A percentile compares a stretch with the other conserved stretches of the same genome.
These are phyloP conservation scores for Hypsizygus marmoreus DNA, from an alignment of 768 basidiomycete species.

Conservation along the genomic window DNA sequence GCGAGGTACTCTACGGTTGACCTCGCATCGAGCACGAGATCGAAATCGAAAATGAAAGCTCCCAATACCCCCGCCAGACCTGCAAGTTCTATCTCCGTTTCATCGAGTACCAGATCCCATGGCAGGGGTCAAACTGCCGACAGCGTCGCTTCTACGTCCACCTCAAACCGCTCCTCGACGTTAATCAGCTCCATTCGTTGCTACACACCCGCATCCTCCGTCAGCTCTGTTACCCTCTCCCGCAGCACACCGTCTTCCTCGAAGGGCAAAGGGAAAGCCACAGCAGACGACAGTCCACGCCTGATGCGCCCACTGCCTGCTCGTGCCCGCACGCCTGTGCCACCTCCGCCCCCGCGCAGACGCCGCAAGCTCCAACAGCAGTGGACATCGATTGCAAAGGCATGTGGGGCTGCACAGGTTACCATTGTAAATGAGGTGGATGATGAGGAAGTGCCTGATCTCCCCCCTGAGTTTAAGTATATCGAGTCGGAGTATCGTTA, in stretches of 20 bases:
- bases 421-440: conserved; percentile 42
- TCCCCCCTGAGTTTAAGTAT: conserved; percentile 49
- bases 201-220: background rate
- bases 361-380: conserved; percentile 28
- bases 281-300: too few species aligned
- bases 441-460: conserved; percentile 43
- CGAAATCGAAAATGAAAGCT: too few species aligned
- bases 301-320: background rate
- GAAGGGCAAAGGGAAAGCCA: background rate
- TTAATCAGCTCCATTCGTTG: background rate
- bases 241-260: background rate
- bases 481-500: conserved; percentile 53
- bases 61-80: too few species aligned
- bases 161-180: background rate
- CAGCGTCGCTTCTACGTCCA: background rate
- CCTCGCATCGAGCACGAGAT: too few species aligned
- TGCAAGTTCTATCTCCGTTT: too few species aligned
- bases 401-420: conserved; percentile 33
- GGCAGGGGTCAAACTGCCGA: too few species aligned
- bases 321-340: conserved; percentile 1
- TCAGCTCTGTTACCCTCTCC: background rate
- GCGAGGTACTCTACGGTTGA: too few species aligned
- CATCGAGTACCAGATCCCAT: too few species aligned
- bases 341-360: conserved; percentile 14
- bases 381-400: conserved; percentile 34